A percentile compares a stretch with the other conserved stretches of the same genome.
These are phyloP conservation scores for Sporobolomyces pararoseus DNA, from an alignment of 768 basidiomycete species.

Conservation along the genomic window DNA sequence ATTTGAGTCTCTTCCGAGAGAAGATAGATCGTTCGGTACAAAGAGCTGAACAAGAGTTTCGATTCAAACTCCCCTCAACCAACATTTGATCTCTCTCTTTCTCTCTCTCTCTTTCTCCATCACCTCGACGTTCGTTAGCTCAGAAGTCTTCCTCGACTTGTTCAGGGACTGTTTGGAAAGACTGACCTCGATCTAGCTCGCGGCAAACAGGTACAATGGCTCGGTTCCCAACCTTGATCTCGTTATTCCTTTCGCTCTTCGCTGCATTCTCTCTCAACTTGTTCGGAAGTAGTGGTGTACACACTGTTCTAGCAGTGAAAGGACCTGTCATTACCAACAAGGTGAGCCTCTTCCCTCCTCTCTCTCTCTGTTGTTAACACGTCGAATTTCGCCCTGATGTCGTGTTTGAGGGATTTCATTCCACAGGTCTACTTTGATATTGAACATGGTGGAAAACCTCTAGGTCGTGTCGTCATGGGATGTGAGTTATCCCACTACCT, in stretches of 20 bases:
- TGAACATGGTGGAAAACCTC: constrained; percentile 71
- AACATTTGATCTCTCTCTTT: too few species aligned
- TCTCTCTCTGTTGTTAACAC: background rate
- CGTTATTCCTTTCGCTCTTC: constrained; percentile 11
- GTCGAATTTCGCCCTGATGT: background rate
- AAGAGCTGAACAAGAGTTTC: too few species aligned
- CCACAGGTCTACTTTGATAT: constrained; percentile 50
- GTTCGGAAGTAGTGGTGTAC: background rate
- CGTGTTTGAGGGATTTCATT: too few species aligned
- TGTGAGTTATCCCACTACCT: constrained; percentile 48
- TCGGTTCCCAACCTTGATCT: constrained; percentile 7
- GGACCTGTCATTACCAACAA: constrained; percentile 83
- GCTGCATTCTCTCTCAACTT: constrained; percentile 10
- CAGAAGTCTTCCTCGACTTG: too few species aligned
- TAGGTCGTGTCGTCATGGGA: constrained; percentile 72
- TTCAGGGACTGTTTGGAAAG: too few species aligned
- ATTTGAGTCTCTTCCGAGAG: too few species aligned
- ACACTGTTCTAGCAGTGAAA: constrained; percentile 59
- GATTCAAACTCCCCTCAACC: too few species aligned
- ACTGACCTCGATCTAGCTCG: too few species aligned
- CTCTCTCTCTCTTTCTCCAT: too few species aligned
- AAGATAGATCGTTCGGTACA: too few species aligned
- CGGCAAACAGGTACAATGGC: background rate
- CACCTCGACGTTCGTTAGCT: too few species aligned
- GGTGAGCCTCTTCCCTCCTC: constrained; percentile 12